These are phyloP conservation scores for Helotiales sp. DNA, from an alignment of 2,329 filamentous ascomycete genomes.

Conservation along the genomic window DNA sequence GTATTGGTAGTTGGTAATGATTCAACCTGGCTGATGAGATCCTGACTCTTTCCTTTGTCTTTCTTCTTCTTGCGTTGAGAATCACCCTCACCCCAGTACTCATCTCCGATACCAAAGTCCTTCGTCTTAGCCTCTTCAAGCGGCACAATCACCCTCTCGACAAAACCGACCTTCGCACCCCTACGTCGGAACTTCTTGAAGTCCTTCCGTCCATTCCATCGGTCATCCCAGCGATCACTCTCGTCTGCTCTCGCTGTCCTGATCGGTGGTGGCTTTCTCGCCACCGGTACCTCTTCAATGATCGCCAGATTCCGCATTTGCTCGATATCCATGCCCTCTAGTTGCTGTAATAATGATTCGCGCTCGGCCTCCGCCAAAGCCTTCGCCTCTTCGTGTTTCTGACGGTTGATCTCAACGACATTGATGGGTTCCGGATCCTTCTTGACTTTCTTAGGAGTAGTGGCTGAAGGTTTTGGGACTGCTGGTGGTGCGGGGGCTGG, in stretches of 20 bases:
- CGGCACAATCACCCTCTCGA: slow-evolving; percentile 51
- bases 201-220: slow-evolving; percentile 93
- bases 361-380: slow-evolving; percentile 56
- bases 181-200: slow-evolving; percentile 83
- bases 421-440: slow-evolving; percentile 56
- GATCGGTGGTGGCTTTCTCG: slow-evolving; percentile 34
- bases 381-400: slow-evolving; percentile 61
- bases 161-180: slow-evolving; percentile 45
- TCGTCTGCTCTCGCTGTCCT: slow-evolving; percentile 37
- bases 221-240: slow-evolving; percentile 74
- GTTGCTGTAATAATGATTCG: slow-evolving; percentile 51
- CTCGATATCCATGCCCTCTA: slow-evolving; percentile 69
- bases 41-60: slow-evolving; percentile 31
- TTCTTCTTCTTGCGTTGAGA: slow-evolving; percentile 35
- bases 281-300: slow-evolving; percentile 74
- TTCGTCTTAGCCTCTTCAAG: slow-evolving; percentile 61
- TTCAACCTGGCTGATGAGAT: slow-evolving; percentile 10
- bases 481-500: slow-evolving; percentile 17
- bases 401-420: slow-evolving; percentile 63
- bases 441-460: slow-evolving; percentile 33
- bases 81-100: slow-evolving; percentile 51
- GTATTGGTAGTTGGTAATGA: too few species aligned
- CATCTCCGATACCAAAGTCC: slow-evolving; percentile 58
- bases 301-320: slow-evolving; percentile 73
- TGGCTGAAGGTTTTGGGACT: slow-evolving; percentile 15